Percentiles rank a stretch among this genome's conserved stretches.
phyloP scores from a whole-genome alignment of 805 yeast species.

The Saccharomycopsis guyanensis region DNA sequence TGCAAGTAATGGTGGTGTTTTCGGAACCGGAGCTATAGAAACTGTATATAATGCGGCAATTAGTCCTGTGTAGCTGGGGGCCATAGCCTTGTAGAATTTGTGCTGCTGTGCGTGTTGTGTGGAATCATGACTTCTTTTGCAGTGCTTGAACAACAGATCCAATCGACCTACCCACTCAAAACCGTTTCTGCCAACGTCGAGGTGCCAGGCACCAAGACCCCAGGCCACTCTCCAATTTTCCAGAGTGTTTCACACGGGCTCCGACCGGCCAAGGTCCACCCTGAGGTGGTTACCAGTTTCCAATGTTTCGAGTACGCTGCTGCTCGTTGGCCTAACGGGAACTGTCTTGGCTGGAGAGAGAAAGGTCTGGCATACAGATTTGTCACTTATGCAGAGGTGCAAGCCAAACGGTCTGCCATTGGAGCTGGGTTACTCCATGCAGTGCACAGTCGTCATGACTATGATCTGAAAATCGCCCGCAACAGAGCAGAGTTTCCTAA shows the following conservation, averaged over 20 bases:
- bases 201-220: conserved; percentile 27
- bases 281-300: conserved; percentile 31
- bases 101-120: no score
- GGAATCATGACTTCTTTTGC: no score
- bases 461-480: neutral
- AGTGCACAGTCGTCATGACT: neutral
- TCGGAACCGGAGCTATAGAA: no score
- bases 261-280: conserved; percentile 29
- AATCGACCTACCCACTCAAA: neutral
- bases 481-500: neutral
- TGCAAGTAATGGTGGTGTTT: no score
- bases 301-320: conserved; percentile 28
- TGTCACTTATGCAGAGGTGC: neutral
- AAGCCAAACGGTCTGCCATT: neutral
- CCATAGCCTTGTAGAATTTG: no score
- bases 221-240: conserved; percentile 35
- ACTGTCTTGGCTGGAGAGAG: conserved; percentile 26
- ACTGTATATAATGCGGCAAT: no score
- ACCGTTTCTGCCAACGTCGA: neutral
- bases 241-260: neutral
- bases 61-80: no score
- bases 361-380: neutral
- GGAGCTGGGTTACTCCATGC: neutral
- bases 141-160: no score
- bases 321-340: conserved; percentile 21